Conservation (phyloP, 495 filamentous ascomycete species). For the Hypoxylon intermedium region DNA sequence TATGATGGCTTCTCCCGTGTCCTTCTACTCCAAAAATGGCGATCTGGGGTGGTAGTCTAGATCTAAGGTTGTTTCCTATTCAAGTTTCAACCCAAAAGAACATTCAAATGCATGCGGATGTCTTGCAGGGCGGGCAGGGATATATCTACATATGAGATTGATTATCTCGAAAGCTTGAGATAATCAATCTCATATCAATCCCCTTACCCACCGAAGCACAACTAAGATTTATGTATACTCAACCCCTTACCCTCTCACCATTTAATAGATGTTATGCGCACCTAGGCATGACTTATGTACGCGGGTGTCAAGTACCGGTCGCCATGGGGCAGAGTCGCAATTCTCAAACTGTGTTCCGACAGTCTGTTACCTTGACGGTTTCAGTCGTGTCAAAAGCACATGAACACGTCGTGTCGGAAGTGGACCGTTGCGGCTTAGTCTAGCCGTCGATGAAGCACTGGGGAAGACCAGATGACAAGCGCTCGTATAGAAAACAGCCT, state of each 20-base stretch:
- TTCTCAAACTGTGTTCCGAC: slow-evolving; percentile 40
- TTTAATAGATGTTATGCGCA: slow-evolving; percentile 4
- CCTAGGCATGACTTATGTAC: too few relatives aligned
- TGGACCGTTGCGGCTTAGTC: slow-evolving; percentile 28
- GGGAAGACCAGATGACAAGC: slow-evolving; percentile 29
- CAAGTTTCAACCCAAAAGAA: neutral
- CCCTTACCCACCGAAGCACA: slow-evolving; percentile 27
- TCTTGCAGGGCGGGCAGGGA: slow-evolving; percentile 5
- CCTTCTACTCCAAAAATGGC: neutral
- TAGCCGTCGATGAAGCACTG: slow-evolving; percentile 23
- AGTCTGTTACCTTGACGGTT: slow-evolving; percentile 41
- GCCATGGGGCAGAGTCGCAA: slow-evolving; percentile 28
- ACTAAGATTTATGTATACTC: neutral
- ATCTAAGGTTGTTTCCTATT: slow-evolving; percentile 27
- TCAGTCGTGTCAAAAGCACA: slow-evolving; percentile 30
- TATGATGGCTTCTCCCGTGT: neutral
- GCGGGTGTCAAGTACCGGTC: neutral
- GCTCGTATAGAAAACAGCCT: slow-evolving; percentile 6
- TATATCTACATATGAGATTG: slow-evolving; percentile 1
- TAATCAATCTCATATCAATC: slow-evolving; percentile 7
- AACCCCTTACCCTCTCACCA: slow-evolving; percentile 4
- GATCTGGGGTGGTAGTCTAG: slow-evolving; percentile 9
- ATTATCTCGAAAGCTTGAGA: neutral
- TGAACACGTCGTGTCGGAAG: slow-evolving; percentile 29
- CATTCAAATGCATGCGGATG: slow-evolving; percentile 4